A percentile compares a stretch with the other conserved stretches of the same genome.
Conservation (phyloP, 768 basidiomycete species). For the Chalciporus chontae region DNA sequence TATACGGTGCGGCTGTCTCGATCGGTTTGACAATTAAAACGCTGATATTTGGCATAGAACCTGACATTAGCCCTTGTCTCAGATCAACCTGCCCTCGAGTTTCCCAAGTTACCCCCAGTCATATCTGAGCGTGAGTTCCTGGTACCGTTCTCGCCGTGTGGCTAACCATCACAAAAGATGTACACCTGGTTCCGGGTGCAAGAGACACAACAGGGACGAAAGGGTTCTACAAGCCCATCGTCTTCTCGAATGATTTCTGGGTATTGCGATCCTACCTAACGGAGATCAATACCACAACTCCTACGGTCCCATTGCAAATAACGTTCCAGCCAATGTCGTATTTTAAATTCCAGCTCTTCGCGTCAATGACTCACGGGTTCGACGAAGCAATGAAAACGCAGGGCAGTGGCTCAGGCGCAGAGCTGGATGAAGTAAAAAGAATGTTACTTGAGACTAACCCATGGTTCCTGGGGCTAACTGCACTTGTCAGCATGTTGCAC, state of each 20-base stretch:
- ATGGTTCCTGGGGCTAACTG: constrained; percentile 83
- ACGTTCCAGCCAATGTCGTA: constrained; percentile 82
- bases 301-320: constrained; percentile 73
- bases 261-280: constrained; percentile 75
- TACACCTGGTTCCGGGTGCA: constrained; percentile 54
- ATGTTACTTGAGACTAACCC: constrained; percentile 90
- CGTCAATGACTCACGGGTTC: constrained; percentile 82
- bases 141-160: not conserved
- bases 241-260: constrained; percentile 98
- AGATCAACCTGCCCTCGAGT: constrained; percentile 55
- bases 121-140: constrained; percentile 55
- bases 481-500: constrained; percentile 82
- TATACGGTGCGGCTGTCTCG: constrained; percentile 47
- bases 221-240: constrained; percentile 79
- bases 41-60: constrained; percentile 49
- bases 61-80: constrained; percentile 84
- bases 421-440: constrained; percentile 93
- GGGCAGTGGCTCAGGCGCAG: constrained; percentile 55
- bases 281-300: constrained; percentile 84
- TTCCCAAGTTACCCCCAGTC: constrained; percentile 53
- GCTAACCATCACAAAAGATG: constrained; percentile 42
- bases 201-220: constrained; percentile 64
- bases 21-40: not conserved
- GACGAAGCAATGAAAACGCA: constrained; percentile 81
- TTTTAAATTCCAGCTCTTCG: constrained; percentile 84